Percentiles rank a stretch among this genome's conserved stretches.
These are phyloP conservation scores for Pythium grandisporangium DNA, from an alignment of 352 stramenopile species.

Conservation along the genomic window DNA sequence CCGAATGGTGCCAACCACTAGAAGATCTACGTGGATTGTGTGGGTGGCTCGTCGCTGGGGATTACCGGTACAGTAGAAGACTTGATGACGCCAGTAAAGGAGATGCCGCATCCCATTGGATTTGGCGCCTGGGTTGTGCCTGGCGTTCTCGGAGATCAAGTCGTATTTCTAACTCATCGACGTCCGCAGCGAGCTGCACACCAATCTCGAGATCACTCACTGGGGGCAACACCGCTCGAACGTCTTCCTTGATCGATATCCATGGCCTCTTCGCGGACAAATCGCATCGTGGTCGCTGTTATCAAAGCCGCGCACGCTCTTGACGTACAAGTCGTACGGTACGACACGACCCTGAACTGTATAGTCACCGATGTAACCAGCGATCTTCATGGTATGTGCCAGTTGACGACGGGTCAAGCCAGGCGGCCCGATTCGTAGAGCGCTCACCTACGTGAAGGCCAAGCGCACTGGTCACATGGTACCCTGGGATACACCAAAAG, in stretches of 20 bases:
- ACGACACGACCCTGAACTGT: too few species aligned
- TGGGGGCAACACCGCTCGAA: constrained; percentile 31
- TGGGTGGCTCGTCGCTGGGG: constrained; percentile 2
- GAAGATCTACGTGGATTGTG: constrained; percentile 17
- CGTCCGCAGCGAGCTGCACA: constrained; percentile 52
- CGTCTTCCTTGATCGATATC: constrained; percentile 8
- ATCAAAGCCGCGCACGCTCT: too few species aligned
- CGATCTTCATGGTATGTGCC: too few species aligned
- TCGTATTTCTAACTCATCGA: constrained; percentile 35
- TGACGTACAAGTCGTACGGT: too few species aligned
- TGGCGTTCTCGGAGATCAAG: constrained; percentile 12
- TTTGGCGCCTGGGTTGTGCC: constrained; percentile 16
- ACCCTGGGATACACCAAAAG: too few species aligned
- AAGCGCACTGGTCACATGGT: too few species aligned
- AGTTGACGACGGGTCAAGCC: too few species aligned
- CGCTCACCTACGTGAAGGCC: too few species aligned
- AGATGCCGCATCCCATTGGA: constrained; percentile 17
- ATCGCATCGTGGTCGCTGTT: too few species aligned
- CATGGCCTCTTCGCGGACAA: too few species aligned
- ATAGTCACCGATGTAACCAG: too few species aligned
- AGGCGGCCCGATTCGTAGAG: too few species aligned
- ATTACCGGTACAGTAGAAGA: constrained; percentile 8
- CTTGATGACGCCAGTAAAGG: constrained; percentile 8
- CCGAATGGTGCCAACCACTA: constrained; percentile 22
- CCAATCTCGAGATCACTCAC: constrained; percentile 18